Evolutionary conservation across 148 eudicot genomes (phyloP).

Genomic region (Camellia granthamiana): DNA sequence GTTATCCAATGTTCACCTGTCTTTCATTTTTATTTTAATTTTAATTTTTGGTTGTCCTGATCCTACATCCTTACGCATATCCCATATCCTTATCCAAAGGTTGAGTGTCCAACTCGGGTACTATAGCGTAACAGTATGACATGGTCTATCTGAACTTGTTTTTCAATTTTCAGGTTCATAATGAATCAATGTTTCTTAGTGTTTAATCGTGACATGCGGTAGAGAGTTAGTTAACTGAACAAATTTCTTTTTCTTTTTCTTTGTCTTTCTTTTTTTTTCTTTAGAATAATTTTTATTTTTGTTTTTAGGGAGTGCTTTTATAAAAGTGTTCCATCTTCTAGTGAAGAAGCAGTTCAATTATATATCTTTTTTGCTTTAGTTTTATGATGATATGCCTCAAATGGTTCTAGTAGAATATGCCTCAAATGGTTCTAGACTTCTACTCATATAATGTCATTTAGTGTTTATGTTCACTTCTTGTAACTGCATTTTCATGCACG

Average conservation of each 20-base stretch:
- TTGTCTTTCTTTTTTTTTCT: too few relatives aligned
- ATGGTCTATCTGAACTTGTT: neutral
- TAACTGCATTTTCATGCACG: slow-evolving; percentile 17
- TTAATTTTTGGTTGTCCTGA: too few relatives aligned
- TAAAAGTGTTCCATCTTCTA: neutral
- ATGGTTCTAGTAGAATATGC: neutral
- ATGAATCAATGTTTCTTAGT: neutral
- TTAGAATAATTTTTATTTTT: neutral
- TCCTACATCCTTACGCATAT: too few relatives aligned
- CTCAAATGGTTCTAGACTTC: neutral
- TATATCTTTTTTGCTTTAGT: neutral
- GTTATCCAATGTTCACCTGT: too few relatives aligned
- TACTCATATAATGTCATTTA: neutral
- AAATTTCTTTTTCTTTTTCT: neutral
- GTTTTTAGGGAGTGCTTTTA: neutral
- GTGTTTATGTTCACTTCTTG: neutral
- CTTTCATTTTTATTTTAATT: too few relatives aligned
- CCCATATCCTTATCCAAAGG: too few relatives aligned
- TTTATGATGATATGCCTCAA: neutral
- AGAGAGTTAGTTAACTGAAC: neutral
- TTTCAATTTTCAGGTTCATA: neutral
- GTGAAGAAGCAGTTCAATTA: neutral
- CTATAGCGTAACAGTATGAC: neutral
- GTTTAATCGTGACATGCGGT: neutral
- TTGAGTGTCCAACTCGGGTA: neutral